phyloP scores from a whole-genome alignment of 345 rosid genomes.

The Ailanthus altissimus region DNA sequence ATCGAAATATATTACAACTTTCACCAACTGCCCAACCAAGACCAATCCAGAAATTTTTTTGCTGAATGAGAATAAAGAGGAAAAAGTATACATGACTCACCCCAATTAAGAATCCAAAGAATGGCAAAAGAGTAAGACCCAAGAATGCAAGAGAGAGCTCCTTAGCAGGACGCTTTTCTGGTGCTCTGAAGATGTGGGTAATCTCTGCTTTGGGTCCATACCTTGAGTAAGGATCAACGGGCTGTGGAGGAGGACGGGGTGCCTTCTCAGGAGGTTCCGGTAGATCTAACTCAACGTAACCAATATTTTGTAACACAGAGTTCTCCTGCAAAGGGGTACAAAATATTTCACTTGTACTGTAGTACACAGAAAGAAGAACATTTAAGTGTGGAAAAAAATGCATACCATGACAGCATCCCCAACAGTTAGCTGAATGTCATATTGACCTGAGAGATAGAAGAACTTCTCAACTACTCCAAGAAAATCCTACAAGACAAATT shows the following conservation, averaged over 20 bases:
- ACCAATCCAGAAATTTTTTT: background rate
- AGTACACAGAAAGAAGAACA: background rate
- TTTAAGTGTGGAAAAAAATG: constrained; percentile 11
- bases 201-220: constrained; percentile 93
- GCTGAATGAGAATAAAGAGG: background rate
- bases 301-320: constrained; percentile 68
- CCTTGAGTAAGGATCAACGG: constrained; percentile 63
- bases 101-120: constrained; percentile 81
- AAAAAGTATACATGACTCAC: constrained; percentile 46
- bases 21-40: background rate
- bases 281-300: constrained; percentile 75
- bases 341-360: constrained; percentile 9
- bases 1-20: constrained; percentile 6
- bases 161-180: constrained; percentile 85
- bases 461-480: constrained; percentile 93
- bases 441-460: constrained; percentile 87
- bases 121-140: constrained; percentile 74
- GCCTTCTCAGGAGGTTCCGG: constrained; percentile 97
- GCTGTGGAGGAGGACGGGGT: constrained; percentile 63
- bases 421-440: constrained; percentile 77
- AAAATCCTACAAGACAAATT: constrained; percentile 64
- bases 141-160: constrained; percentile 81
- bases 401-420: constrained; percentile 97
- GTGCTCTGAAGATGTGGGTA: constrained; percentile 76
- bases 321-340: constrained; percentile 62